Evolutionary conservation across 805 yeast species (phyloP).

Genomic region (Barnettozyma salicaria): DNA sequence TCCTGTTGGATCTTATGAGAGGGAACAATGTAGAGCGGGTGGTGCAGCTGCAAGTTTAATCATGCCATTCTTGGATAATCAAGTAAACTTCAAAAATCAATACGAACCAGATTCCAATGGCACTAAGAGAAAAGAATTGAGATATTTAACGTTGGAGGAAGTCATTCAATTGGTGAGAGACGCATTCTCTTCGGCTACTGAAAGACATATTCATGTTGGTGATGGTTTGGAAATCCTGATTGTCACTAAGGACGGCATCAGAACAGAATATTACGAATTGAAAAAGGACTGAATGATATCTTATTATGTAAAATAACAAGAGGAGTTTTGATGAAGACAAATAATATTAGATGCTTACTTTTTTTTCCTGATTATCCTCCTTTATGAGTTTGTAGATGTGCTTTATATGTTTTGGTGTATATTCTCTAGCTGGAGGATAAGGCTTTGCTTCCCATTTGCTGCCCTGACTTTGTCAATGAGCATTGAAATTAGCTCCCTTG

Average conservation of each 20-base stretch:
- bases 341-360: too few species aligned
- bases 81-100: slow-evolving; percentile 94
- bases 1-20: slow-evolving; percentile 96
- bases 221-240: slow-evolving; percentile 89
- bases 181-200: slow-evolving; percentile 94
- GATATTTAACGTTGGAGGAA: slow-evolving; percentile 72
- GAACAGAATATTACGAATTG: slow-evolving; percentile 75
- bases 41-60: slow-evolving; percentile 95
- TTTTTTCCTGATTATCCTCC: too few species aligned
- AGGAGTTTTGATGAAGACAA: not conserved
- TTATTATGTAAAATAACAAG: slow-evolving; percentile 2
- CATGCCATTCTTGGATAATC: slow-evolving; percentile 97
- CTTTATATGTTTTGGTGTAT: not conserved
- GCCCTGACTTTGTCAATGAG: slow-evolving; percentile 10
- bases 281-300: slow-evolving; percentile 64
- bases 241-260: slow-evolving; percentile 89
- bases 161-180: slow-evolving; percentile 85
- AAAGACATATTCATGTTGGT: slow-evolving; percentile 97
- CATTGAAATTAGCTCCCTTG: slow-evolving; percentile 6
- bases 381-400: too few species aligned
- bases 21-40: slow-evolving; percentile 96
- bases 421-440: slow-evolving; percentile 6
- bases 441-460: slow-evolving; percentile 6
- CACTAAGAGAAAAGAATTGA: slow-evolving; percentile 49
- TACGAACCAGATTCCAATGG: slow-evolving; percentile 75